These are phyloP conservation scores for Apodospora peruviana DNA, from an alignment of 495 filamentous ascomycete species.

Conservation along the genomic window DNA sequence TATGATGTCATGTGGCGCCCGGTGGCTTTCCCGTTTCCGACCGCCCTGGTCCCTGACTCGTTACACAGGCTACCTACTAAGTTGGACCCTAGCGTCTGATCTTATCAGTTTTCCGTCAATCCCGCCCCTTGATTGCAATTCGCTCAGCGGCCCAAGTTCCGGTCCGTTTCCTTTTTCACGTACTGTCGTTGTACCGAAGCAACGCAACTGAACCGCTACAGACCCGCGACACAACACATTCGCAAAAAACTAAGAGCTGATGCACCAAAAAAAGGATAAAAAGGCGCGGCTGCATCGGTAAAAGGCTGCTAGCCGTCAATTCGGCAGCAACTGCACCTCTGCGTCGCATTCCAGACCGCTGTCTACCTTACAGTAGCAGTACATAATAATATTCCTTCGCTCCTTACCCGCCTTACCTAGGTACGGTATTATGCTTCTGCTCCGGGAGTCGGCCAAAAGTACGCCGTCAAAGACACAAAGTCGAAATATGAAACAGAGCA, in stretches of 20 bases:
- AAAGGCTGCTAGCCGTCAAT: no score
- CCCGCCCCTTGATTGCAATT: no score
- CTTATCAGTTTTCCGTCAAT: no score
- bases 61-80: no score
- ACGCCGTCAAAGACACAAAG: not conserved
- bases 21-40: conserved; percentile 7
- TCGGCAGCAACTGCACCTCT: not conserved
- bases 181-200: not conserved
- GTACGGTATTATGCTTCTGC: not conserved
- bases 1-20: conserved; percentile 10
- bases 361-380: not conserved
- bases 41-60: conserved; percentile 2
- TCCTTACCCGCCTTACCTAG: not conserved
- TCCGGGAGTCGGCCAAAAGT: not conserved
- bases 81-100: no score
- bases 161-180: not conserved
- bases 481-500: not conserved
- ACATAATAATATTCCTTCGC: not conserved
- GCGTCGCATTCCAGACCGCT: not conserved
- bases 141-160: not conserved
- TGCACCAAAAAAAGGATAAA: no score
- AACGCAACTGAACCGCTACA: no score
- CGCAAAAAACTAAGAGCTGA: no score
- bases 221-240: no score
- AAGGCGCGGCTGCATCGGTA: no score